Conservation (phyloP, 495 filamentous ascomycete species). For the Tuber indicum region DNA sequence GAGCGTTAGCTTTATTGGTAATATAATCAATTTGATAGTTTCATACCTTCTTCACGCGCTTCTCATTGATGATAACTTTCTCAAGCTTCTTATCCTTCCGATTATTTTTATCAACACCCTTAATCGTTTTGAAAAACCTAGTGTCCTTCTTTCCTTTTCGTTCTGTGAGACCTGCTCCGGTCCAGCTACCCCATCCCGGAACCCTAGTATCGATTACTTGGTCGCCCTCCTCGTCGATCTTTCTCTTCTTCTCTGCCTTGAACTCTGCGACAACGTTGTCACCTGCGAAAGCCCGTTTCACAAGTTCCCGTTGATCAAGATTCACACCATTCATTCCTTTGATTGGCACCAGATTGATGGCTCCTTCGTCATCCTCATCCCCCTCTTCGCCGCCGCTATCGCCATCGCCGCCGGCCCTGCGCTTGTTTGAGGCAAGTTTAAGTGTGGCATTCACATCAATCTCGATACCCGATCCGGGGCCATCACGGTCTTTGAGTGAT, state of each 20-base stretch:
- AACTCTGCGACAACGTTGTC: conserved; percentile 84
- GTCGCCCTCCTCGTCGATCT: conserved; percentile 72
- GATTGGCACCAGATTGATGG: conserved; percentile 34
- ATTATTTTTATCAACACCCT: conserved; percentile 69
- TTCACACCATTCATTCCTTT: conserved; percentile 13
- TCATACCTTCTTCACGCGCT: conserved; percentile 76
- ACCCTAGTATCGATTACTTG: conserved; percentile 77
- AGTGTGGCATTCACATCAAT: conserved; percentile 28
- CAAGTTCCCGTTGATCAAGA: conserved; percentile 69
- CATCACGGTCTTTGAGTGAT: conserved; percentile 32
- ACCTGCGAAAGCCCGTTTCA: conserved; percentile 80
- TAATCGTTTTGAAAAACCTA: conserved; percentile 59
- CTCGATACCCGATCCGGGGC: conserved; percentile 40
- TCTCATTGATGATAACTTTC: conserved; percentile 88
- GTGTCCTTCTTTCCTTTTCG: conserved; percentile 55
- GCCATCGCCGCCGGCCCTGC: conserved; percentile 34
- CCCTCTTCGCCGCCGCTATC: conserved; percentile 55
- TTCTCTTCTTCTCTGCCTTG: conserved; percentile 67
- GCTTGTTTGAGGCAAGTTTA: conserved; percentile 34
- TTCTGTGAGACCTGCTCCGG: conserved; percentile 69
- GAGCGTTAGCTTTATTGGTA: conserved; percentile 39
- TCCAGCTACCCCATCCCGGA: conserved; percentile 89
- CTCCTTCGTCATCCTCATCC: conserved; percentile 41
- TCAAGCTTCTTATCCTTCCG: conserved; percentile 75
- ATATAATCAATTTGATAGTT: neutral